Evolutionary conservation across 345 rosid species (phyloP), one percentile per base, ranked within the genome.

Genomic region (Dimocarpus longan): DNA sequence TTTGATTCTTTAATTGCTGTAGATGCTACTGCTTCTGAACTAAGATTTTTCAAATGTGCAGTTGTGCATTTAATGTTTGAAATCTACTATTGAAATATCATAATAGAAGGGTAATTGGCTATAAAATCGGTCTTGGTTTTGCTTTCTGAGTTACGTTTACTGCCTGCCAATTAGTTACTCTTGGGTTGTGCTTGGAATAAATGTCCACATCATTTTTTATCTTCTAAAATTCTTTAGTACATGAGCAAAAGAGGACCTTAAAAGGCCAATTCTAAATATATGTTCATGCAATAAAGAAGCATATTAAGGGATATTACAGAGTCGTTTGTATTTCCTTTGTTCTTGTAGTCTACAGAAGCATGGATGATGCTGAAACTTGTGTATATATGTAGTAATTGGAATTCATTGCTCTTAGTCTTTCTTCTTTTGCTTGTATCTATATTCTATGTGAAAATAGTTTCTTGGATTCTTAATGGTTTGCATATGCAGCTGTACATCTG

Each of bases 401-500:
- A 46, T 3, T 60, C 19, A 68, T 70, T 71, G 24, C 82, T 69
- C 80, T 12, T 37, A 68, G 46, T 80, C 21, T 74, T 71, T 24
- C 70, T 6, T 56, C 21, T 6, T 46, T 54, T 42, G 8, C 39
- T 65, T 28, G 21, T 9, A 46, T 66, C 62, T 76, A 59, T 66
- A 65, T 81, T 74, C 32, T 68, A 63, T 76, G 79, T 66, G 12
- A 46, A 11, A 46, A 6, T 68, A 37, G 54, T 75, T 74, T 82
- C 18, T 21, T 73, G 46, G 28, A 77, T 16, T 42, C 43, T 71
- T 66, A 48, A 37, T 80, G 63, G 18, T 71, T 70, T 76, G 54
- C 66, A 60, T 39, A 0, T 85, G 91, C 86, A 90, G 97, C 75
- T 81, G 71, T 83, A 70, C 65, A 79, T 64, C 89, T 86, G 87